Percentiles rank a stretch among this genome's conserved stretches.
Conservation (phyloP, 2,329 filamentous ascomycete genomes). For the Neurospora crassa region DNA sequence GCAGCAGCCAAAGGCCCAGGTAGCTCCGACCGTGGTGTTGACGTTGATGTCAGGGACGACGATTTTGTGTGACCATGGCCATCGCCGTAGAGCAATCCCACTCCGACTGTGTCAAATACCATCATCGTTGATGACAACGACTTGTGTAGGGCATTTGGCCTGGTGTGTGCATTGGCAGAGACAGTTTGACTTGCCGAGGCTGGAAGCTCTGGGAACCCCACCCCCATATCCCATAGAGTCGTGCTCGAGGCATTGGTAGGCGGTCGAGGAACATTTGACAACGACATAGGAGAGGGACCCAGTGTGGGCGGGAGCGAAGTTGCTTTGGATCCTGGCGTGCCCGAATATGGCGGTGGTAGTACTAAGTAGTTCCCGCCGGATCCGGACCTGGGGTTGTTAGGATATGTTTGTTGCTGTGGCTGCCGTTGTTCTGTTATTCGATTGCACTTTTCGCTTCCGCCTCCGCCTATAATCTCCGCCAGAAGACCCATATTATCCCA, state of each 20-base stretch:
- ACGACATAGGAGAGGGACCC: neutral
- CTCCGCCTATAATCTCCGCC: constrained; percentile 7
- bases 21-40: neutral
- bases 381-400: neutral
- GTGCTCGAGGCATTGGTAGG: neutral
- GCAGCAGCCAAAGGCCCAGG: neutral
- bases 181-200: neutral
- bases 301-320: neutral
- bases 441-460: neutral
- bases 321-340: neutral
- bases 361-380: neutral
- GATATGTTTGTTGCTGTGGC: neutral
- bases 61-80: neutral
- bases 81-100: neutral
- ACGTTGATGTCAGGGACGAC: neutral
- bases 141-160: neutral
- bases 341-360: neutral
- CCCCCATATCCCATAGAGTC: neutral
- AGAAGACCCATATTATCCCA: constrained; percentile 9
- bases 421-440: neutral
- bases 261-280: neutral
- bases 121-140: neutral
- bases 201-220: neutral
- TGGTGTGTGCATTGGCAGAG: neutral
- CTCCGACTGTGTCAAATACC: neutral